Conservation (phyloP, 257 asterid species). For the Mentha longifolia region DNA sequence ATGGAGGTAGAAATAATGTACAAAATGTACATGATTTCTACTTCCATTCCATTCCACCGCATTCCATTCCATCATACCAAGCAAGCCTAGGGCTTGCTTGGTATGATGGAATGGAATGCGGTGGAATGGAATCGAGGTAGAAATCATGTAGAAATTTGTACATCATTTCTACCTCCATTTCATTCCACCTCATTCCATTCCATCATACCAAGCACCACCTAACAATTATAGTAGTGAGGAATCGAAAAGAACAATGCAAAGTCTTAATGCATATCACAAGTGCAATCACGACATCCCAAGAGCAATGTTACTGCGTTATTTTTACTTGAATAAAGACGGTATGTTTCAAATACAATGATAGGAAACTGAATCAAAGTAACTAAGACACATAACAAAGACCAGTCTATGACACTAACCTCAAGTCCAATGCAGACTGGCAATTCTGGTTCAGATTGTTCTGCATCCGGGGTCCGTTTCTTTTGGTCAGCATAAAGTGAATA, state of each 20-base stretch:
- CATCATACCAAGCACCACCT: no score
- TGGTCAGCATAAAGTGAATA: constrained; percentile 72
- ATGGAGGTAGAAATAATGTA: no score
- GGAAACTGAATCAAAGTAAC: constrained; percentile 16
- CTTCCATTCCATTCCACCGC: no score
- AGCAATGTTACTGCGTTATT: constrained; percentile 13
- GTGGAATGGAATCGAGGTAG: no score
- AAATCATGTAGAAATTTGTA: no score
- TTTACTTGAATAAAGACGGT: constrained; percentile 3
- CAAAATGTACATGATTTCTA: no score
- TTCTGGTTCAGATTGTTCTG: constrained; percentile 53
- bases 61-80: no score
- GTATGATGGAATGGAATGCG: no score
- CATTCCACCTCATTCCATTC: no score
- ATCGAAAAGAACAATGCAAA: background rate
- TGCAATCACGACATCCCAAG: background rate
- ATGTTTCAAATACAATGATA: background rate
- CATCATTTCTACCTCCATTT: no score
- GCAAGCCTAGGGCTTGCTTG: no score
- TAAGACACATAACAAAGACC: constrained; percentile 17
- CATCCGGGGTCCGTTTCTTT: constrained; percentile 48
- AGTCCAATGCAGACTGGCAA: constrained; percentile 86
- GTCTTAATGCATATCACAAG: constrained; percentile 10
- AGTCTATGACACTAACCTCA: constrained; percentile 65
- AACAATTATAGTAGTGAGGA: background rate